Percentiles rank a stretch among this genome's conserved stretches.
Conservation (phyloP, 2,329 filamentous ascomycete species). For the Immersiporthe knoxdaviesiana region DNA sequence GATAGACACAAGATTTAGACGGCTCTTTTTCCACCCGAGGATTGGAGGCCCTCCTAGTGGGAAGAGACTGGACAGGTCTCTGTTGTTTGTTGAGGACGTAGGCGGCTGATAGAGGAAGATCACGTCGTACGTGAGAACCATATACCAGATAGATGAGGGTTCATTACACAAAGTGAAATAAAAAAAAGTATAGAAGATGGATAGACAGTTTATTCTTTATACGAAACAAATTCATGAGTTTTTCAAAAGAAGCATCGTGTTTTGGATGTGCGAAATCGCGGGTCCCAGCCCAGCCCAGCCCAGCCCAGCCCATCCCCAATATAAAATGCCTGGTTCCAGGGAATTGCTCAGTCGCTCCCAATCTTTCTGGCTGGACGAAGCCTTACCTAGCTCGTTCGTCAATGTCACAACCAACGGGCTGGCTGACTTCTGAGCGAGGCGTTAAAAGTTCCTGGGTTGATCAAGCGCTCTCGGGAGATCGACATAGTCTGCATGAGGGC, state of each 20-base stretch:
- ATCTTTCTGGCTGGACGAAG: too few species aligned
- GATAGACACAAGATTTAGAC: constrained; percentile 28
- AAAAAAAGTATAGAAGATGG: constrained; percentile 22
- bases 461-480: constrained; percentile 17
- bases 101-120: constrained; percentile 21
- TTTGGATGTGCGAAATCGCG: background rate
- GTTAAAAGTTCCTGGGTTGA: background rate
- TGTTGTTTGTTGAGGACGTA: constrained; percentile 31
- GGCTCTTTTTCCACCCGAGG: constrained; percentile 14
- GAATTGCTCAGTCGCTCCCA: too few species aligned
- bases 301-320: background rate
- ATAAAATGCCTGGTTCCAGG: background rate
- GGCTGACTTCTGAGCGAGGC: too few species aligned
- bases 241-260: background rate
- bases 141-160: constrained; percentile 30
- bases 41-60: constrained; percentile 27
- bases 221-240: background rate
- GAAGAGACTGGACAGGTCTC: constrained; percentile 13
- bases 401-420: background rate
- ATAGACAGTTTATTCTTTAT: constrained; percentile 23
- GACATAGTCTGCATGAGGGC: constrained; percentile 4
- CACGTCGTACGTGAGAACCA: constrained; percentile 25
- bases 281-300: background rate
- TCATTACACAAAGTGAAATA: background rate
- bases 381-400: background rate